phyloP scores from a whole-genome alignment of 2,329 filamentous ascomycete species.

The Venturia asperata region DNA sequence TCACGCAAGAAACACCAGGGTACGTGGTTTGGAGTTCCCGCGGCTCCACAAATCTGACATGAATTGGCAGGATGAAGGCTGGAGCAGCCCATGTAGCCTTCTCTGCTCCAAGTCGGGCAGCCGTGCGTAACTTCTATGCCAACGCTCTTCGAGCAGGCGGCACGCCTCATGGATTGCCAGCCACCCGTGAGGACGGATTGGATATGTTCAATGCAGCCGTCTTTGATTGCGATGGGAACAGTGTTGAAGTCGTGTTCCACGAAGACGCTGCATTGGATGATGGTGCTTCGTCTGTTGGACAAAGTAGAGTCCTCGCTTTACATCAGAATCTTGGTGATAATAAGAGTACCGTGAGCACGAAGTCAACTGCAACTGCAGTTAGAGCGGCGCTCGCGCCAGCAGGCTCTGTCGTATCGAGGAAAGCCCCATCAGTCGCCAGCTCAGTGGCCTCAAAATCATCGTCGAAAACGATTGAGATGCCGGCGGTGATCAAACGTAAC shows the following conservation, averaged over 20 bases:
- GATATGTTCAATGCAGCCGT: slow-evolving; percentile 58
- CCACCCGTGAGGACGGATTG: slow-evolving; percentile 45
- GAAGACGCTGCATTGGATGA: slow-evolving; percentile 36
- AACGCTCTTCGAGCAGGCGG: slow-evolving; percentile 60
- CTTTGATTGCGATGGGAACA: slow-evolving; percentile 76
- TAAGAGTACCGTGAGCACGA: slow-evolving; percentile 27
- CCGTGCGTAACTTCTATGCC: slow-evolving; percentile 65
- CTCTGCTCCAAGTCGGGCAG: slow-evolving; percentile 56
- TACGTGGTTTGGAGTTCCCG: slow-evolving; percentile 29
- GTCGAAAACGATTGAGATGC: background rate
- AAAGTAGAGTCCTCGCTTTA: slow-evolving; percentile 29
- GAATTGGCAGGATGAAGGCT: slow-evolving; percentile 36
- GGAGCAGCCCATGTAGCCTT: slow-evolving; percentile 58
- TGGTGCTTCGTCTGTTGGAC: slow-evolving; percentile 30
- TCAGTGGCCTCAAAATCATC: slow-evolving; percentile 24
- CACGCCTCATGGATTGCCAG: slow-evolving; percentile 50
- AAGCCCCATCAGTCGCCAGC: slow-evolving; percentile 18
- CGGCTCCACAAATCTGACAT: background rate
- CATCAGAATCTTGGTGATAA: slow-evolving; percentile 33
- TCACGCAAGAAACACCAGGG: slow-evolving; percentile 55
- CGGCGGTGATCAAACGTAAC: background rate
- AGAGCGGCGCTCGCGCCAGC: slow-evolving; percentile 24
- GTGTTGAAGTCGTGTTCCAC: slow-evolving; percentile 67
- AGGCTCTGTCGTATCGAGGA: background rate
- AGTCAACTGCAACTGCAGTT: slow-evolving; percentile 24